Percentiles rank a stretch among this genome's conserved stretches.
These are phyloP conservation scores for Globisporangium spiculum DNA, from an alignment of 352 stramenopile genomes.

Conservation along the genomic window DNA sequence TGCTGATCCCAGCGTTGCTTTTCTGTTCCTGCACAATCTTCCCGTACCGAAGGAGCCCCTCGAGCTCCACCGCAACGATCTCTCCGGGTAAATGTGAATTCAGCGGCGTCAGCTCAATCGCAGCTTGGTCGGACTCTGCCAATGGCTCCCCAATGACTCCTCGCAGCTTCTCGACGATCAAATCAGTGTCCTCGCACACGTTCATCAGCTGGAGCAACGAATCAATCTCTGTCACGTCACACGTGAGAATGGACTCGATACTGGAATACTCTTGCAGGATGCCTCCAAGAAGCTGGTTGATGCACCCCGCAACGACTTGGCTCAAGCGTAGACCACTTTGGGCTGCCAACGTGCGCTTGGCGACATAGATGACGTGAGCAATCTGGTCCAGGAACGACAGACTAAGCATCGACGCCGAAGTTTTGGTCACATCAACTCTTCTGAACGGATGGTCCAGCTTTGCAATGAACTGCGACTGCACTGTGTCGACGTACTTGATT, in stretches of 20 bases:
- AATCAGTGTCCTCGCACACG: slow-evolving; percentile 54
- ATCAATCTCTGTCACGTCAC: slow-evolving; percentile 46
- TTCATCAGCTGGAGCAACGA: slow-evolving; percentile 52
- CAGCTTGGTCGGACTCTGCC: slow-evolving; percentile 37
- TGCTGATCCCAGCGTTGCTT: slow-evolving; percentile 36
- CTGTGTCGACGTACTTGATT: slow-evolving; percentile 43
- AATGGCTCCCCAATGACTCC: slow-evolving; percentile 54
- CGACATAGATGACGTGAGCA: slow-evolving; percentile 47
- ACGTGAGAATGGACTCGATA: slow-evolving; percentile 64
- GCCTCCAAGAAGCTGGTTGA: slow-evolving; percentile 68
- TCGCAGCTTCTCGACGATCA: slow-evolving; percentile 70
- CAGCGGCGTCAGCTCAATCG: slow-evolving; percentile 60
- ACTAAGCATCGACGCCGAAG: slow-evolving; percentile 32
- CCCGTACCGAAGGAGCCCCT: slow-evolving; percentile 50
- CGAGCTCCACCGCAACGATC: slow-evolving; percentile 56
- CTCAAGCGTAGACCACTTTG: slow-evolving; percentile 36
- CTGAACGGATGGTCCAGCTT: slow-evolving; percentile 45
- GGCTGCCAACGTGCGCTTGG: slow-evolving; percentile 33
- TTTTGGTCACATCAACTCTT: slow-evolving; percentile 64
- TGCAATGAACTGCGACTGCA: slow-evolving; percentile 66
- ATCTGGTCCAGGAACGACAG: slow-evolving; percentile 60
- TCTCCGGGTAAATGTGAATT: slow-evolving; percentile 68
- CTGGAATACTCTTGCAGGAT: slow-evolving; percentile 59
- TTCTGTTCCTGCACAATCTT: slow-evolving; percentile 52
- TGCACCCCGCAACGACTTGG: slow-evolving; percentile 58